Evolutionary conservation across 2,329 filamentous ascomycete species (phyloP).

Genomic region (Colletotrichum acutatum): DNA sequence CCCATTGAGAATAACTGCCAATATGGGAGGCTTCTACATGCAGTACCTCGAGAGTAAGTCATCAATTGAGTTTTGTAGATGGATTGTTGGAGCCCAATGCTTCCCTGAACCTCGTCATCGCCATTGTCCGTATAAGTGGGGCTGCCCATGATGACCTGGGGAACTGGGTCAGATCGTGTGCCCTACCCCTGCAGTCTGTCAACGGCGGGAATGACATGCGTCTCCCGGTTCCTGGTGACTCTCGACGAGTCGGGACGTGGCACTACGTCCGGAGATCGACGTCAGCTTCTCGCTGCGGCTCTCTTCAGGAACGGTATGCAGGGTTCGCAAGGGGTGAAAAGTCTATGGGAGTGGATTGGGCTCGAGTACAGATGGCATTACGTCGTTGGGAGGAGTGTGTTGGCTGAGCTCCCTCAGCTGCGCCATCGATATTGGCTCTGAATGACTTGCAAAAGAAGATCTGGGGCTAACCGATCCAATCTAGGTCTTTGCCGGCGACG

Average conservation of each 20-base stretch:
- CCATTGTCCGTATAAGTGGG: slow-evolving; percentile 34
- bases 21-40: slow-evolving; percentile 75
- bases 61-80: slow-evolving; percentile 38
- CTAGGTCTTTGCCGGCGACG: slow-evolving; percentile 93
- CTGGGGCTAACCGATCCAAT: slow-evolving; percentile 48
- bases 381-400: slow-evolving; percentile 35
- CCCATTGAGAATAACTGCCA: slow-evolving; percentile 46
- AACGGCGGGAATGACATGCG: slow-evolving; percentile 39
- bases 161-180: slow-evolving; percentile 37
- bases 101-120: slow-evolving; percentile 31
- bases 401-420: slow-evolving; percentile 26
- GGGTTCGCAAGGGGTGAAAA: neutral
- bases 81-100: slow-evolving; percentile 30
- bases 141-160: slow-evolving; percentile 8
- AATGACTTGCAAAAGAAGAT: slow-evolving; percentile 6
- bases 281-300: slow-evolving; percentile 25
- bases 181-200: slow-evolving; percentile 45
- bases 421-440: neutral
- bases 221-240: slow-evolving; percentile 33
- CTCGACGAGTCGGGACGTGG: slow-evolving; percentile 8
- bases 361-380: slow-evolving; percentile 46
- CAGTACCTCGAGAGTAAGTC: slow-evolving; percentile 81
- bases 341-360: slow-evolving; percentile 41
- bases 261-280: slow-evolving; percentile 7
- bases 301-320: slow-evolving; percentile 16